phyloP scores from a whole-genome alignment of 768 basidiomycete genomes.

The Clitopilus passeckerianus region DNA sequence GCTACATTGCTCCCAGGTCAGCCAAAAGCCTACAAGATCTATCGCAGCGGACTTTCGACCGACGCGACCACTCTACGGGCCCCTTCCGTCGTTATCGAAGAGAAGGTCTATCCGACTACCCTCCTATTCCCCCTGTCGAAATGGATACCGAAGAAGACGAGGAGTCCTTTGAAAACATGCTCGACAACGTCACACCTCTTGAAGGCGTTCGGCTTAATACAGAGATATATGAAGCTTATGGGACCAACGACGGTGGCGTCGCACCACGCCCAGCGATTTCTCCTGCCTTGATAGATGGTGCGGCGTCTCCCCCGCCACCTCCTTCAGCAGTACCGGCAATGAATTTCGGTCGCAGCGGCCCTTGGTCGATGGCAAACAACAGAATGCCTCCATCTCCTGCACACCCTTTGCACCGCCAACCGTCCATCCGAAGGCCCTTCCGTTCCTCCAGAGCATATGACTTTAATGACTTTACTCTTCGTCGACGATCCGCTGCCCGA shows the following conservation, averaged over 20 bases:
- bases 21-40: slow-evolving; percentile 57
- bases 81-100: slow-evolving; percentile 25
- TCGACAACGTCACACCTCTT: slow-evolving; percentile 30
- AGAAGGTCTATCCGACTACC: slow-evolving; percentile 45
- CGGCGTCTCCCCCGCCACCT: slow-evolving; percentile 18
- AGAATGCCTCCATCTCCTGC: slow-evolving; percentile 13
- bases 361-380: slow-evolving; percentile 25
- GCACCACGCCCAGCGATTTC: slow-evolving; percentile 23
- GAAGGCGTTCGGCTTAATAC: slow-evolving; percentile 58
- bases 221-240: slow-evolving; percentile 64
- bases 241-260: slow-evolving; percentile 11
- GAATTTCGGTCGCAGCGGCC: slow-evolving; percentile 17
- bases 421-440: slow-evolving; percentile 55
- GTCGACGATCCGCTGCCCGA: slow-evolving; percentile 50
- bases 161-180: slow-evolving; percentile 48
- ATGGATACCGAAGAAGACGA: slow-evolving; percentile 64
- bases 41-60: slow-evolving; percentile 47
- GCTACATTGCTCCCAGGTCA: slow-evolving; percentile 64
- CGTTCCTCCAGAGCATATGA: slow-evolving; percentile 50
- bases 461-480: slow-evolving; percentile 68
- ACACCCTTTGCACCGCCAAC: slow-evolving; percentile 43
- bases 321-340: slow-evolving; percentile 1
- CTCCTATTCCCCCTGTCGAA: slow-evolving; percentile 48
- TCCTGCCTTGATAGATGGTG: slow-evolving; percentile 28
- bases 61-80: slow-evolving; percentile 32